phyloP scores from a whole-genome alignment of 2,329 filamentous ascomycete genomes.

The Cladosporium sp. region DNA sequence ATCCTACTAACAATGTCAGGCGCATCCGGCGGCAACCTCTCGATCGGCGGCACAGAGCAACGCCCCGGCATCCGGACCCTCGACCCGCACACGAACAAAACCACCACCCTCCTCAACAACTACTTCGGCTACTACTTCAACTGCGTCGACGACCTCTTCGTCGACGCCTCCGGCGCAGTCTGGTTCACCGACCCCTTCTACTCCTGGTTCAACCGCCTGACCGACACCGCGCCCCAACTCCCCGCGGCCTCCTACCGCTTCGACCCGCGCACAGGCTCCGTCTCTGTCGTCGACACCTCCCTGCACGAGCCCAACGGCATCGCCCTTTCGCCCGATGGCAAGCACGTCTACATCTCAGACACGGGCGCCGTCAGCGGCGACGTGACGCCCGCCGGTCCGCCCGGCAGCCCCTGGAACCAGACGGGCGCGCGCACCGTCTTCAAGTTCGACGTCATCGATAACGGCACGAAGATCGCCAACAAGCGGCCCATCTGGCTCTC shows the following conservation, averaged over 20 bases:
- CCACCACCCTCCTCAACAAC: slow-evolving; percentile 39
- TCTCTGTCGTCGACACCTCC: slow-evolving; percentile 37
- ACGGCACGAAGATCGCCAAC: slow-evolving; percentile 32
- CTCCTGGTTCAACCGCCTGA: slow-evolving; percentile 32
- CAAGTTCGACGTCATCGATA: slow-evolving; percentile 35
- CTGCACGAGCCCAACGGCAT: slow-evolving; percentile 42
- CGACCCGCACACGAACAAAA: slow-evolving; percentile 40
- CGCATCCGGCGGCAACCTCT: slow-evolving; percentile 33
- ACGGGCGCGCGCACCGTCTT: slow-evolving; percentile 31
- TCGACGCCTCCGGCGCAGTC: slow-evolving; percentile 39
- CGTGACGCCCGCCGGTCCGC: slow-evolving; percentile 22
- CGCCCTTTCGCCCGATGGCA: slow-evolving; percentile 38
- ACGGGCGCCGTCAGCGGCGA: slow-evolving; percentile 28
- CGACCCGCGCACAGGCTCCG: slow-evolving; percentile 34
- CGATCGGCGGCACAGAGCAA: slow-evolving; percentile 33
- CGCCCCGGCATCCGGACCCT: slow-evolving; percentile 38
- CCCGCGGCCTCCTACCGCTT: slow-evolving; percentile 38
- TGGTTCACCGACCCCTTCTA: slow-evolving; percentile 46
- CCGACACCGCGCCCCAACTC: slow-evolving; percentile 32
- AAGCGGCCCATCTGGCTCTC: slow-evolving; percentile 37
- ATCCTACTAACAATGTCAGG: slow-evolving; percentile 12
- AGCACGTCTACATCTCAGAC: slow-evolving; percentile 42
- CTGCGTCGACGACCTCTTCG: slow-evolving; percentile 38
- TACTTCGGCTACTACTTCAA: slow-evolving; percentile 44
- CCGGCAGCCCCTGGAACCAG: slow-evolving; percentile 27